Conservation (phyloP, 208 protist genomes). For the Leishmania lainsoni region DNA sequence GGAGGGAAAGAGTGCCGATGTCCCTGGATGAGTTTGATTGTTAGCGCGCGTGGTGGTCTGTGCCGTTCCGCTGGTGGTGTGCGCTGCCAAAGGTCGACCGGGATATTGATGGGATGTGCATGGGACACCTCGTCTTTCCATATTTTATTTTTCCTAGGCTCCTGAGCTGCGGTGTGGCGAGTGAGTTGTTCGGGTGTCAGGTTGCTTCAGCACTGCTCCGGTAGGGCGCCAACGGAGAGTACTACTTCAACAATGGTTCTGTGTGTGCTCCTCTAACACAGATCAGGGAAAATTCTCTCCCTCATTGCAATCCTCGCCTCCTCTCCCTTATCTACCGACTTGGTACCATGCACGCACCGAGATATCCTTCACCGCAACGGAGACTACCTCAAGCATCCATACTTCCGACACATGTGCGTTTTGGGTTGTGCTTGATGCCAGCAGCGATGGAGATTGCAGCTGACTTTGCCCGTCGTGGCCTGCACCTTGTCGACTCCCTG, state of each 20-base stretch:
- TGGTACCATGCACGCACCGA: not conserved
- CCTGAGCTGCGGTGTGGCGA: not conserved
- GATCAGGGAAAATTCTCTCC: not conserved
- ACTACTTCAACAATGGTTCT: not conserved
- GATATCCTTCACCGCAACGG: not conserved
- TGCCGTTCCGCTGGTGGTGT: not conserved
- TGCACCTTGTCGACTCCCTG: conserved; percentile 10
- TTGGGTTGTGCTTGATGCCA: not conserved
- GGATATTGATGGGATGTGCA: not conserved
- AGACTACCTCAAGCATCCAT: not conserved
- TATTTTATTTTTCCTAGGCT: not conserved
- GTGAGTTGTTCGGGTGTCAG: not conserved
- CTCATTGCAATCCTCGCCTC: not conserved
- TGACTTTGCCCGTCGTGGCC: not conserved
- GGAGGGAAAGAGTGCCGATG: not conserved
- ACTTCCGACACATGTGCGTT: not conserved
- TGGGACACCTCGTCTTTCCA: not conserved
- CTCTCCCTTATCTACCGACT: not conserved
- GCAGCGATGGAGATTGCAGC: not conserved
- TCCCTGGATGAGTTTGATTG: not conserved
- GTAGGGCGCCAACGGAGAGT: not conserved
- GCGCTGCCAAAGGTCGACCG: not conserved
- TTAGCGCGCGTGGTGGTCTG: not conserved
- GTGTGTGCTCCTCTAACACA: not conserved
- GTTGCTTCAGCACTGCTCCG: not conserved